phyloP scores from a whole-genome alignment of 192 early-diverging fungal genomes.

The Spizellomyces punctatus region DNA sequence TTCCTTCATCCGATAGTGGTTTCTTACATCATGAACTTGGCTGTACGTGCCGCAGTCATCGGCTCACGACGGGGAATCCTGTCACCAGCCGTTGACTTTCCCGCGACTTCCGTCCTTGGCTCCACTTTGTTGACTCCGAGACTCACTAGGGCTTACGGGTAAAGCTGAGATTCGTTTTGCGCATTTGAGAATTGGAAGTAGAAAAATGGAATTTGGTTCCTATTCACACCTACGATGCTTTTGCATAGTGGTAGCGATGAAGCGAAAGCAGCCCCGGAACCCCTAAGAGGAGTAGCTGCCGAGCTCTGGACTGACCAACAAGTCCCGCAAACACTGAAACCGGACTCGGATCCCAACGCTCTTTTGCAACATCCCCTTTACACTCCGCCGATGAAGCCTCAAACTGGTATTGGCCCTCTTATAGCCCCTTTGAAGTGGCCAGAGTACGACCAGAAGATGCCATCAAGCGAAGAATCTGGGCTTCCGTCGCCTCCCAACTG shows the following conservation, averaged over 20 bases:
- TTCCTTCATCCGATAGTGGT: too few species aligned
- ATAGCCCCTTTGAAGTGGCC: slow-evolving; percentile 46
- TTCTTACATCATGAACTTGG: too few species aligned
- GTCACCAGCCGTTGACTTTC: background rate
- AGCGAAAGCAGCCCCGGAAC: slow-evolving; percentile 3
- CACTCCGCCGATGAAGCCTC: slow-evolving; percentile 41
- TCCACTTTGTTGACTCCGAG: background rate
- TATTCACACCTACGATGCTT: too few species aligned
- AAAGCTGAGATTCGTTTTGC: background rate
- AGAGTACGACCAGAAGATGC: slow-evolving; percentile 50
- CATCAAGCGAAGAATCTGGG: slow-evolving; percentile 21
- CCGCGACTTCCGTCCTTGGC: background rate
- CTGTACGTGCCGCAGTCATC: too few species aligned
- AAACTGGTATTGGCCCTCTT: slow-evolving; percentile 44
- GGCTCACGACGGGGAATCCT: background rate
- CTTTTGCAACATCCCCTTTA: slow-evolving; percentile 47
- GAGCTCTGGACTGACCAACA: slow-evolving; percentile 23
- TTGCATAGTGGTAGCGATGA: background rate
- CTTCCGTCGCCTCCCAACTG: slow-evolving; percentile 34
- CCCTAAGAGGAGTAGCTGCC: slow-evolving; percentile 3
- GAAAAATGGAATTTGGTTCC: too few species aligned
- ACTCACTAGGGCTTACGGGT: background rate
- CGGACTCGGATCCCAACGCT: slow-evolving; percentile 26
- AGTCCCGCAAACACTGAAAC: background rate
- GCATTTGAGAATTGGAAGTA: too few species aligned